Base-by-base conservation (phyloP, 2,329 filamentous ascomycete species). In the Piedraia hortae region DNA sequence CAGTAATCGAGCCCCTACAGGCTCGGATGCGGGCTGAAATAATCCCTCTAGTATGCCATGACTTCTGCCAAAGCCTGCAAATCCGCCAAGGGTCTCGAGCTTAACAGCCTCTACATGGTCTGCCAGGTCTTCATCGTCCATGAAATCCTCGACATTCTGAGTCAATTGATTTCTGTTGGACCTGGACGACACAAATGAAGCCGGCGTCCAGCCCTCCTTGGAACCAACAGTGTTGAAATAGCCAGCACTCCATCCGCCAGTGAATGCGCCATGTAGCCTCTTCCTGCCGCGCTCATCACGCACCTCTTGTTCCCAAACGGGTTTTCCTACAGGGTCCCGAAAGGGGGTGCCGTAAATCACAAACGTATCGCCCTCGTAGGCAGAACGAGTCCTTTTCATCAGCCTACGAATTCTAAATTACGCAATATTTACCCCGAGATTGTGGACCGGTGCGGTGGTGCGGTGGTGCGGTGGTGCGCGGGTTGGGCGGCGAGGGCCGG, bases 251-350 rank as follows among this genome's bases (percentile, higher is more conserved):
- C 73, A 97, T 14, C 85, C 85, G 34, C 85, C 85, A 1, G 78
- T 91, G 41, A 97, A 97, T 30, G 85, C 85, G 31, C 85, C 85
- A 46, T 97, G 85, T 3, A 97, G 56, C 24, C 85, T 64, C 47
- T 88, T 82, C 34, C 80, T 59, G 9, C 85, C 85, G 32, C 67
- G 67, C 41, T 91, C 85, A 47, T 97, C 85, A 27, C 71, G 73
- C 42, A 89, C 80, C 42, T 91, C 82, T 53, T 97, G 85, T 51
- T 93, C 90, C 78, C 85, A 93, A 50, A 91, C 75, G 44, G 93
- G 80, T n/a, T n/a, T n/a, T n/a, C n/a, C n/a, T n/a, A n/a, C n/a
- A n/a, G n/a, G n/a, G n/a, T n/a, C n/a, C 1, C 78, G 78, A 9
- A 97, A 56, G 5, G 80, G 68, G 3, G 77, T 90, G 40, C 85